Percentiles rank a stretch among this genome's conserved stretches.
Evolutionary conservation across 192 early-diverging fungal genomes (phyloP).

Genomic region (Umbelopsis ramanniana): DNA sequence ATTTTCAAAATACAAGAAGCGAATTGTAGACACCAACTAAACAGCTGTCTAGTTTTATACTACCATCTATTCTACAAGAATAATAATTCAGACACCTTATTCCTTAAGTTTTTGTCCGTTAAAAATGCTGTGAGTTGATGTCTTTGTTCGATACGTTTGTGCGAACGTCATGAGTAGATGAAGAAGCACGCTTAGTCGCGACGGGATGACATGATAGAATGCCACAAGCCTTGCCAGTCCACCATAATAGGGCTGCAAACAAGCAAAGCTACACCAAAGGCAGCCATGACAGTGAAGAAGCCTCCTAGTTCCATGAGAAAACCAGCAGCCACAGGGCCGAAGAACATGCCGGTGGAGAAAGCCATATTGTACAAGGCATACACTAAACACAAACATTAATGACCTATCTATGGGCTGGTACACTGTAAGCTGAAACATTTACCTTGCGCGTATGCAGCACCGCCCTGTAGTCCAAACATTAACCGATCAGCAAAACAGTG

Average conservation of each 20-base stretch:
- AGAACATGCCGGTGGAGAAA: slow-evolving; percentile 75
- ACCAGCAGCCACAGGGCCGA: slow-evolving; percentile 71
- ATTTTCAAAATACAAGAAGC: neutral
- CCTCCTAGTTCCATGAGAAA: slow-evolving; percentile 26
- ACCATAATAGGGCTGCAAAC: slow-evolving; percentile 36
- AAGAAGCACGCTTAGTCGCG: neutral
- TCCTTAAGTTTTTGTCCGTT: too few relatives aligned
- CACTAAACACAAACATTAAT: slow-evolving; percentile 32
- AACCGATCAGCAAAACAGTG: neutral
- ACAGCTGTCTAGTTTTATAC: too few relatives aligned
- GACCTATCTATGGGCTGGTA: neutral
- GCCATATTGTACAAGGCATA: slow-evolving; percentile 81
- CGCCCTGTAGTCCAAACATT: slow-evolving; percentile 25
- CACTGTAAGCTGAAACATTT: neutral
- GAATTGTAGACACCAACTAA: neutral
- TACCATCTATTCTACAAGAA: too few relatives aligned
- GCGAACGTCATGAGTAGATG: too few relatives aligned
- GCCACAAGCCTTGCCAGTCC: slow-evolving; percentile 18
- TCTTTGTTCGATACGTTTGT: too few relatives aligned
- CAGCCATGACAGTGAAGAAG: slow-evolving; percentile 31
- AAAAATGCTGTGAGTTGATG: too few relatives aligned
- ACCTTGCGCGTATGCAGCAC: slow-evolving; percentile 43
- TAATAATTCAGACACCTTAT: too few relatives aligned
- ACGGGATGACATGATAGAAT: neutral
- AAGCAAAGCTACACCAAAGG: slow-evolving; percentile 18